phyloP scores from a whole-genome alignment of 371 early-diverging fungal genomes.

The Dinochytrium kinnereticum region DNA sequence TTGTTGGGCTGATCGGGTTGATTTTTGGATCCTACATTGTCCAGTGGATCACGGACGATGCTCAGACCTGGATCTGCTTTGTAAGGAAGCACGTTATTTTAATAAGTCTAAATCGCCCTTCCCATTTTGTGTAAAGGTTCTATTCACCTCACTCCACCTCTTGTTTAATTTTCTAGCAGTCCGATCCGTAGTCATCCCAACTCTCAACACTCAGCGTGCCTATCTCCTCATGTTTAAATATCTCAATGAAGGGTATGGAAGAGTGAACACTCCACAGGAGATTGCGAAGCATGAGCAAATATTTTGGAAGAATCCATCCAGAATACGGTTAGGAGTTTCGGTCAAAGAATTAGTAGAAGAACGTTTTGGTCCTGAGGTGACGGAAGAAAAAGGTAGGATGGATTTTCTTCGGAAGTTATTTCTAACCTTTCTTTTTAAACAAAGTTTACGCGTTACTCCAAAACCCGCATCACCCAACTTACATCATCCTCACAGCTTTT shows the following conservation, averaged over 20 bases:
- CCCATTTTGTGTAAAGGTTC: no score
- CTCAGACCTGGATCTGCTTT: slow-evolving; percentile 20
- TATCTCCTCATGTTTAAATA: background rate
- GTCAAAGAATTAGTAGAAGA: background rate
- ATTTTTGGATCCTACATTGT: slow-evolving; percentile 25
- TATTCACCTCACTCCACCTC: slow-evolving; percentile 40
- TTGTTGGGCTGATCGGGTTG: slow-evolving; percentile 43
- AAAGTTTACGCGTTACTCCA: no score
- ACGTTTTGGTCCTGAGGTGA: no score
- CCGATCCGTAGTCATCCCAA: slow-evolving; percentile 29
- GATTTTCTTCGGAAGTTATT: no score
- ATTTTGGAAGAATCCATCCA: background rate
- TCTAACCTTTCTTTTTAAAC: no score
- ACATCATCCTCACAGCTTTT: background rate
- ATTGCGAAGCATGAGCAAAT: background rate
- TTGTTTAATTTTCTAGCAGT: slow-evolving; percentile 37
- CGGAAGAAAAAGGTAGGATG: no score
- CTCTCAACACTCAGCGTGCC: slow-evolving; percentile 38
- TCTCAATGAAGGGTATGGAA: background rate
- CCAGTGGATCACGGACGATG: slow-evolving; percentile 20
- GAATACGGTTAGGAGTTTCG: background rate
- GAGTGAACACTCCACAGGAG: no score
- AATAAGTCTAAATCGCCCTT: slow-evolving; percentile 9
- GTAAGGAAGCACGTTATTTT: slow-evolving; percentile 13
- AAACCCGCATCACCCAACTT: background rate